phyloP scores from a whole-genome alignment of 2,329 filamentous ascomycete species.

The Colletotrichum sp. region DNA sequence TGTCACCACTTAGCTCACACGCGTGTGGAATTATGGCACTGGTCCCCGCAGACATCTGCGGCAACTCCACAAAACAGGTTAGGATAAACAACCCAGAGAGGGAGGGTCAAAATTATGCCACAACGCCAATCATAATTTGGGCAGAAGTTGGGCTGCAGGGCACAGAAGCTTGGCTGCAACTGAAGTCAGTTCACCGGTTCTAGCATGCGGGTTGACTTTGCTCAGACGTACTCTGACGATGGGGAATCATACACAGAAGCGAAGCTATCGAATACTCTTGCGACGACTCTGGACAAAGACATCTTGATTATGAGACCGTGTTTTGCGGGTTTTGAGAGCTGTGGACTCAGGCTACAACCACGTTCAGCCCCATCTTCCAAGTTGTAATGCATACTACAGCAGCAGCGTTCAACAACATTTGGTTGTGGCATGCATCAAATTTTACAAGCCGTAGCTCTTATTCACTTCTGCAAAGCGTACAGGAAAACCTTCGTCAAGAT shows the following conservation, averaged over 20 bases:
- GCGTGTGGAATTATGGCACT: not conserved
- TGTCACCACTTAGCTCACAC: not conserved
- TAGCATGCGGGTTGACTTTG: fast-evolving
- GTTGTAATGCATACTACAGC: fast-evolving
- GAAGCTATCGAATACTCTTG: not conserved
- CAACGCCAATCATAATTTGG: not conserved
- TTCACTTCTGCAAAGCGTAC: not conserved
- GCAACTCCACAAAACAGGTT: not conserved
- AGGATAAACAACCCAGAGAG: not conserved
- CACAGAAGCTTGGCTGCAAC: not conserved
- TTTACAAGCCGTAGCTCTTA: fast-evolving
- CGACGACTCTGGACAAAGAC: fast-evolving
- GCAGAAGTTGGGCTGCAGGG: not conserved
- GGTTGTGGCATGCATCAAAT: not conserved
- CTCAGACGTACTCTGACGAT: fast-evolving
- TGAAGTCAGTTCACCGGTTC: not conserved
- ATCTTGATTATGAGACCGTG: fast-evolving
- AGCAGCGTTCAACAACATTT: not conserved
- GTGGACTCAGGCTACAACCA: fast-evolving
- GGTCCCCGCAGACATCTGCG: not conserved
- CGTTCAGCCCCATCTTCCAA: fast-evolving
- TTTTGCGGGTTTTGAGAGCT: fast-evolving
- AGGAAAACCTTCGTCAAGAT: fast-evolving
- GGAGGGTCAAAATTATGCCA: not conserved
- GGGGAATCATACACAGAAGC: fast-evolving